Conservation (phyloP, 1,284 basidiomycete species). For the Fomitopsis schrenkii region DNA sequence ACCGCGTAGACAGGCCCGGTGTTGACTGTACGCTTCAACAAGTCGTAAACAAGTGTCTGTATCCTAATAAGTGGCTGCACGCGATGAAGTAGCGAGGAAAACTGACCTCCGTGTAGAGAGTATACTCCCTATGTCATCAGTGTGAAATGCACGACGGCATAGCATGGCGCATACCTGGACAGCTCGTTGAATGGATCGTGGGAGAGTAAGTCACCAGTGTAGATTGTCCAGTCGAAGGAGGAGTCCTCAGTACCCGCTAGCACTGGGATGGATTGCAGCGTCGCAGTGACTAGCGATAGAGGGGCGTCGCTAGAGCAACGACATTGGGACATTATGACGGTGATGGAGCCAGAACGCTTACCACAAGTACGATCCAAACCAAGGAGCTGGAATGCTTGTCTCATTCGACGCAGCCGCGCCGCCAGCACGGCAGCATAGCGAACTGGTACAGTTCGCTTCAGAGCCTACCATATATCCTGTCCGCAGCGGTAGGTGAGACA, state of each 20-base stretch:
- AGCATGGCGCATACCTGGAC: slow-evolving; percentile 39
- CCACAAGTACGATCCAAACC: slow-evolving; percentile 65
- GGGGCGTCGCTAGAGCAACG: slow-evolving; percentile 58
- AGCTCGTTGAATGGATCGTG: slow-evolving; percentile 66
- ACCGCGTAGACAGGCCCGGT: slow-evolving; percentile 68
- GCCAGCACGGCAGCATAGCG: slow-evolving; percentile 66
- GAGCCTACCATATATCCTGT: slow-evolving; percentile 66
- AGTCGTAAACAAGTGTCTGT: slow-evolving; percentile 60
- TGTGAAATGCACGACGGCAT: background rate
- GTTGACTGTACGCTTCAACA: slow-evolving; percentile 57
- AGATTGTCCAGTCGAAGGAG: slow-evolving; percentile 65
- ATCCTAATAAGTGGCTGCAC: background rate
- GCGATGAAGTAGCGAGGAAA: background rate
- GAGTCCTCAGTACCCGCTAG: slow-evolving; percentile 56
- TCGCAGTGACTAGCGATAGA: slow-evolving; percentile 55
- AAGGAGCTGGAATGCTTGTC: slow-evolving; percentile 55
- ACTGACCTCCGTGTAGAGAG: slow-evolving; percentile 52
- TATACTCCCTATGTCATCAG: slow-evolving; percentile 21
- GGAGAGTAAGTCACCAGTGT: slow-evolving; percentile 75
- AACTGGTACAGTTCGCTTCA: slow-evolving; percentile 70
- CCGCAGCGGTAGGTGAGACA: background rate
- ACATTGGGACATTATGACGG: background rate
- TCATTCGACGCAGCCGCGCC: slow-evolving; percentile 44
- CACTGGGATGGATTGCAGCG: slow-evolving; percentile 63
- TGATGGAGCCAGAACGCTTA: slow-evolving; percentile 16